phyloP scores from a whole-genome alignment of 2,329 filamentous ascomycete genomes.

The Bisporella sp. region DNA sequence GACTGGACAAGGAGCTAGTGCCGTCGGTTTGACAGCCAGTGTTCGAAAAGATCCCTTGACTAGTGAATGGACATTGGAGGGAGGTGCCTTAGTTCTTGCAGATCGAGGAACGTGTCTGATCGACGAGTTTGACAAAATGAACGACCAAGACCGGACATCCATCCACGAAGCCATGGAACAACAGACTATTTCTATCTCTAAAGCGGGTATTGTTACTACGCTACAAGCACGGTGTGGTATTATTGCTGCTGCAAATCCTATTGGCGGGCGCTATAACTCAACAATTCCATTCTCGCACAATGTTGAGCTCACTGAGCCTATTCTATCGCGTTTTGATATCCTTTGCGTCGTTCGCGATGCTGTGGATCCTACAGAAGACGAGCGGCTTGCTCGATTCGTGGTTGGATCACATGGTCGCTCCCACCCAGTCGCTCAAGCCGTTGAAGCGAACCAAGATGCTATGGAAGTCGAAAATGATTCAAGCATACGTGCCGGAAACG shows the following conservation, averaged over 20 bases:
- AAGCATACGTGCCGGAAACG: slow-evolving; percentile 31
- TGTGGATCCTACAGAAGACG: slow-evolving; percentile 86
- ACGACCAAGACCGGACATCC: slow-evolving; percentile 94
- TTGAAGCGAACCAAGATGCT: slow-evolving; percentile 39
- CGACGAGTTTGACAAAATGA: slow-evolving; percentile 99
- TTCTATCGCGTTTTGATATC: slow-evolving; percentile 96
- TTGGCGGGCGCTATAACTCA: slow-evolving; percentile 92
- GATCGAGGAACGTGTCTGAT: slow-evolving; percentile 94
- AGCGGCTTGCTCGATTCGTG: slow-evolving; percentile 88
- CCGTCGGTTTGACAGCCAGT: slow-evolving; percentile 94
- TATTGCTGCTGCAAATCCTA: slow-evolving; percentile 93
- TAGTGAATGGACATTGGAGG: slow-evolving; percentile 95
- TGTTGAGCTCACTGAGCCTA: slow-evolving; percentile 93
- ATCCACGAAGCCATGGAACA: slow-evolving; percentile 99
- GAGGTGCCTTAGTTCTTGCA: slow-evolving; percentile 88
- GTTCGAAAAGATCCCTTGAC: slow-evolving; percentile 93
- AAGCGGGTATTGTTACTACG: slow-evolving; percentile 96
- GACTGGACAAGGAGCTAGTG: slow-evolving; percentile 93
- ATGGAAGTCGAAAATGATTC: slow-evolving; percentile 60
- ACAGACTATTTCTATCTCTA: slow-evolving; percentile 98
- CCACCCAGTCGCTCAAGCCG: slow-evolving; percentile 55
- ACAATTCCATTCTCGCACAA: slow-evolving; percentile 95
- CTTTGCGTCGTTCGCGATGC: slow-evolving; percentile 93
- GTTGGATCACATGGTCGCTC: slow-evolving; percentile 90
- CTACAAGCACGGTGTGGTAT: slow-evolving; percentile 94